phyloP scores from a whole-genome alignment of 2,329 filamentous ascomycete species.

The Didymella arachidicola region DNA sequence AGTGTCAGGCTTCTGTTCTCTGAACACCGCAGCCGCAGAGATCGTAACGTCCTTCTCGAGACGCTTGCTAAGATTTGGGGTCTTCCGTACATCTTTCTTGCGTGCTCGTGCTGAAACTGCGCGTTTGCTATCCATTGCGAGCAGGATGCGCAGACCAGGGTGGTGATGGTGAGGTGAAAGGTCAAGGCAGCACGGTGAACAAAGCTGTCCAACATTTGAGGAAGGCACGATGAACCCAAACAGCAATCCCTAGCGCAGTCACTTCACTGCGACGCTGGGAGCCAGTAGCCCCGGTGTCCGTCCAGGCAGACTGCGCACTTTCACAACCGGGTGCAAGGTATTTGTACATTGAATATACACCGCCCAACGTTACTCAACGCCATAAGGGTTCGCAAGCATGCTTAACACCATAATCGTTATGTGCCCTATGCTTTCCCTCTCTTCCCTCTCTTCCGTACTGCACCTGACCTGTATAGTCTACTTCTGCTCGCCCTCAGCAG shows the following conservation, averaged over 20 bases:
- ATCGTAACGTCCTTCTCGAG: conserved; percentile 21
- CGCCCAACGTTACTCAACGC: not conserved
- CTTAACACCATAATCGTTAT: conserved; percentile 17
- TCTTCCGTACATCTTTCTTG: conserved; percentile 2
- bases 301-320: not conserved
- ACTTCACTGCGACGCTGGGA: not conserved
- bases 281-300: not conserved
- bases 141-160: not conserved
- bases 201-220: not conserved
- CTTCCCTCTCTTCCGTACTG: not conserved
- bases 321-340: not conserved
- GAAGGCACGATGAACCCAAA: conserved; percentile 1
- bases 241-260: not conserved
- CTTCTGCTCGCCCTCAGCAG: conserved; percentile 47
- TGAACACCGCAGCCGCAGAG: conserved; percentile 41
- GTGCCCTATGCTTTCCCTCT: not conserved
- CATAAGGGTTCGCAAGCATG: conserved; percentile 1
- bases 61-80: not conserved
- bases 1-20: conserved; percentile 4
- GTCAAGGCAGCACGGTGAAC: not conserved
- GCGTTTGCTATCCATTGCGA: not conserved
- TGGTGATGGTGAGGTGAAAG: conserved; percentile 7
- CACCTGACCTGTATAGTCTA: not conserved
- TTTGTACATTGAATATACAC: conserved; percentile 6
- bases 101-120: not conserved